phyloP scores from a whole-genome alignment of 352 stramenopile genomes.

The Thraustochytrium striatum region DNA sequence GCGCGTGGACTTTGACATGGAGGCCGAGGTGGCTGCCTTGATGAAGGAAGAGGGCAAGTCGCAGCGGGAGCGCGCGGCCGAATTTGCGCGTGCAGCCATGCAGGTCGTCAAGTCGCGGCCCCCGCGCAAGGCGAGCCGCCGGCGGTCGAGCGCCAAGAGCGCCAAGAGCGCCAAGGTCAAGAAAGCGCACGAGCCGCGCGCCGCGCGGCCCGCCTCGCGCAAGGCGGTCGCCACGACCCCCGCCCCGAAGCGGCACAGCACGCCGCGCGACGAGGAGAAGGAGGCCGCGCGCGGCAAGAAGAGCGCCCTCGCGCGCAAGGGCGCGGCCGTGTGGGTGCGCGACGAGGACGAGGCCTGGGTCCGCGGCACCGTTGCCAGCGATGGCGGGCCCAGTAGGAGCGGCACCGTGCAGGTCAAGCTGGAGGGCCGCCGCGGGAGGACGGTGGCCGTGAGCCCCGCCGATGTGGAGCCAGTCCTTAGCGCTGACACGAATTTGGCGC shows the following conservation, averaged over 20 bases:
- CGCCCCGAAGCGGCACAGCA: neutral
- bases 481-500: neutral
- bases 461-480: slow-evolving; percentile 19
- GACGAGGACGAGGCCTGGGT: slow-evolving; percentile 39
- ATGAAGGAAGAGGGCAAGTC: too few species aligned
- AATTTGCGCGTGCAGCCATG: neutral
- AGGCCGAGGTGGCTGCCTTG: neutral
- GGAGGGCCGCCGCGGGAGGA: neutral
- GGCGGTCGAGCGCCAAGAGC: too few species aligned
- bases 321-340: slow-evolving; percentile 5
- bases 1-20: neutral
- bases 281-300: neutral
- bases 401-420: slow-evolving; percentile 5
- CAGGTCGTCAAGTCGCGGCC: neutral
- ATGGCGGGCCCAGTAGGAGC: too few species aligned
- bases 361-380: neutral
- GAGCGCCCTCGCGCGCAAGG: too few species aligned
- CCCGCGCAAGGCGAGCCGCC: neutral
- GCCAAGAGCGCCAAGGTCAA: too few species aligned
- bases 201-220: too few species aligned
- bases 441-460: neutral
- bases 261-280: neutral
- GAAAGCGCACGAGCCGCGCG: too few species aligned
- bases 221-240: too few species aligned
- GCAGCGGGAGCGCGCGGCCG: neutral